Evolutionary conservation across 2,329 filamentous ascomycete species (phyloP).

Genomic region (Cladosporium sp.): DNA sequence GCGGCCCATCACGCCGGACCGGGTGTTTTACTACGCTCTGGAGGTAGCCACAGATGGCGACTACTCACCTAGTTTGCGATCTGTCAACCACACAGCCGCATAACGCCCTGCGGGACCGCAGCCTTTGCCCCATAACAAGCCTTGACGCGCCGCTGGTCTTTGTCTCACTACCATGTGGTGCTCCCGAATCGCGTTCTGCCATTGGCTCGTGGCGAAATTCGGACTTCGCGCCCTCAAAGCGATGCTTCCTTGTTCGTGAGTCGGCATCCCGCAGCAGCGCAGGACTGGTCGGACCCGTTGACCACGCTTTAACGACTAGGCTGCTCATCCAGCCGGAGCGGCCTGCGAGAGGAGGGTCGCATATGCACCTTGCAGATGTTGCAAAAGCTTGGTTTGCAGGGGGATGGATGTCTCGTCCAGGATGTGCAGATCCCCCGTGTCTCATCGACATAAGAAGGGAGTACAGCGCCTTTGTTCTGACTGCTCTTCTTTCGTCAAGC

Average conservation of each 20-base stretch:
- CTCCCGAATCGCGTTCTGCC: not conserved
- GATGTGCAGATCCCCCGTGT: slow-evolving; percentile 10
- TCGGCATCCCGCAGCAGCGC: not conserved
- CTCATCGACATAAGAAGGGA: slow-evolving; percentile 10
- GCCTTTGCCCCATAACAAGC: not conserved
- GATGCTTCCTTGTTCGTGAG: not conserved
- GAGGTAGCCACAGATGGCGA: slow-evolving; percentile 1
- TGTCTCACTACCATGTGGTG: slow-evolving; percentile 5
- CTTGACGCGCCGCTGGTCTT: not conserved
- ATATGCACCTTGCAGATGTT: slow-evolving; percentile 12
- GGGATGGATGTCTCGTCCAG: slow-evolving; percentile 6
- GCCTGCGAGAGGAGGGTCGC: not conserved
- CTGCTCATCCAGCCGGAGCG: not conserved
- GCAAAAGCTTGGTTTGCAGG: slow-evolving; percentile 6
- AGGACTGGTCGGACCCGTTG: slow-evolving; percentile 1
- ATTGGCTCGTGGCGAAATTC: not conserved
- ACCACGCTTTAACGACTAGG: slow-evolving; percentile 1
- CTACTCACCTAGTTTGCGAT: slow-evolving; percentile 5
- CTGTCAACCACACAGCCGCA: slow-evolving; percentile 1
- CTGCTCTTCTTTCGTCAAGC: not conserved
- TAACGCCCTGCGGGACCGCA: not conserved
- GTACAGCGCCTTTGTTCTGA: slow-evolving; percentile 7
- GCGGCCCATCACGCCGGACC: not conserved
- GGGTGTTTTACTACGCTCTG: slow-evolving; percentile 10
- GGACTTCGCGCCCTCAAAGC: not conserved